These are phyloP conservation scores for Zygnema circumcarinatum DNA, from an alignment of 139 green algal genomes.

Conservation along the genomic window DNA sequence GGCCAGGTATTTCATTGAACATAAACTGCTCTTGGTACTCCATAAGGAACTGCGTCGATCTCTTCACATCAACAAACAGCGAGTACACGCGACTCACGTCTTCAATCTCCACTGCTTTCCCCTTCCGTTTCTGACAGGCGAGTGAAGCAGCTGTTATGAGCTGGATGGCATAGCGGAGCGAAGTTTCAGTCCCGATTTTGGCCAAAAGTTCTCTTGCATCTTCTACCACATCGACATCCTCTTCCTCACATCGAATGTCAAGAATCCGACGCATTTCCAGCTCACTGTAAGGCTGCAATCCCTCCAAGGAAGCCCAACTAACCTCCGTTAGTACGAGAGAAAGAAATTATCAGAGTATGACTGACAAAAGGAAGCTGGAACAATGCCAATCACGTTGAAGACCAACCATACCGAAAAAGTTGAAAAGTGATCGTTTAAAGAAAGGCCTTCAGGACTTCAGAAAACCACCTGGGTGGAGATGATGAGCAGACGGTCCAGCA, in stretches of 20 bases:
- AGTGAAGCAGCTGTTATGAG: slow-evolving; percentile 92
- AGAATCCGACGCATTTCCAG: slow-evolving; percentile 93
- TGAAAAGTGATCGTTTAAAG: background rate
- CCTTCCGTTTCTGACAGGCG: slow-evolving; percentile 83
- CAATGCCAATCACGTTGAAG: no score
- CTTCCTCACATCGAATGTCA: slow-evolving; percentile 93
- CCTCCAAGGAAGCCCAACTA: no score
- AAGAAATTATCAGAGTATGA: no score
- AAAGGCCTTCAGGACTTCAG: background rate
- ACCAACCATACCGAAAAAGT: no score
- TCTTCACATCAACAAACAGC: slow-evolving; percentile 96
- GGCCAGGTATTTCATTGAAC: slow-evolving; percentile 85
- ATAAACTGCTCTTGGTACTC: slow-evolving; percentile 98
- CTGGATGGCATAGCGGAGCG: slow-evolving; percentile 94
- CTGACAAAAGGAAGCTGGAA: no score
- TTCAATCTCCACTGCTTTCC: slow-evolving; percentile 86
- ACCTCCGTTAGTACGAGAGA: no score
- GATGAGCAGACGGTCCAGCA: slow-evolving; percentile 98
- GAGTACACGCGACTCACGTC: slow-evolving; percentile 92
- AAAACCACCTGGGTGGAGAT: slow-evolving; percentile 77
- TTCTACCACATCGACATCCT: slow-evolving; percentile 91
- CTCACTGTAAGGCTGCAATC: slow-evolving; percentile 83
- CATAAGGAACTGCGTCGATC: slow-evolving; percentile 86
- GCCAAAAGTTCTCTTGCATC: slow-evolving; percentile 95
- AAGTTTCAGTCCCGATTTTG: slow-evolving; percentile 94